A percentile compares a stretch with the other conserved stretches of the same genome.
These are phyloP conservation scores for Phytophthora citricola DNA, from an alignment of 352 stramenopile species.

Conservation along the genomic window DNA sequence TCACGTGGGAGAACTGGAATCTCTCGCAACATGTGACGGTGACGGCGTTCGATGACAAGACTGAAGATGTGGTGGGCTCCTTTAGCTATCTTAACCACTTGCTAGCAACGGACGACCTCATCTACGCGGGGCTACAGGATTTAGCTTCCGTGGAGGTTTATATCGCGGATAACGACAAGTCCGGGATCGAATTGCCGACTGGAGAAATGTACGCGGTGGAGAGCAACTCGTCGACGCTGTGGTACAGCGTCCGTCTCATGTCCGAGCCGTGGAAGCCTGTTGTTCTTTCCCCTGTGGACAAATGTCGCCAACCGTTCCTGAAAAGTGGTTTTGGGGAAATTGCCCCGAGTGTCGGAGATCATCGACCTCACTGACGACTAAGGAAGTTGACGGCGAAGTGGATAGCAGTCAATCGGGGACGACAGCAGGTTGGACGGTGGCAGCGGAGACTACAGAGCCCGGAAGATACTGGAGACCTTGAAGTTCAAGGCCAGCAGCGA, in stretches of 20 bases:
- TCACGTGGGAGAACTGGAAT: constrained; percentile 82
- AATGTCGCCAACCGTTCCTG: too few species aligned
- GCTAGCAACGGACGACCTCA: constrained; percentile 68
- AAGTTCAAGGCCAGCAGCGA: too few species aligned
- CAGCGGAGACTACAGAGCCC: too few species aligned
- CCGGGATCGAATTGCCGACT: constrained; percentile 61
- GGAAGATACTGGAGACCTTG: too few species aligned
- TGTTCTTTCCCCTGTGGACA: constrained; percentile 17
- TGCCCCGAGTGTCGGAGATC: too few species aligned
- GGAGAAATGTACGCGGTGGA: constrained; percentile 45
- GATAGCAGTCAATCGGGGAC: too few species aligned
- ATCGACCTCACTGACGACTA: too few species aligned
- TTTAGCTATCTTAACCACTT: constrained; percentile 60
- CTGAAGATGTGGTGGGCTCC: constrained; percentile 53
- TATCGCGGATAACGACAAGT: constrained; percentile 73
- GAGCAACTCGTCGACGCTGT: constrained; percentile 48
- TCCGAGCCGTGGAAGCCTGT: constrained; percentile 75
- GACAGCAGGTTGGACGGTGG: too few species aligned
- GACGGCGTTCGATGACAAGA: constrained; percentile 64
- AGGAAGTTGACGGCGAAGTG: too few species aligned
- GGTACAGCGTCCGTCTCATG: constrained; percentile 59
- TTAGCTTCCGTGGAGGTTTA: constrained; percentile 54
- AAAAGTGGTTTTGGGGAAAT: too few species aligned
- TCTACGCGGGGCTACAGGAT: constrained; percentile 57
- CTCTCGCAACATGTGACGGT: constrained; percentile 58